Percentiles rank a stretch among this genome's conserved stretches.
These are phyloP conservation scores for Saussurea involucrata DNA, from an alignment of 129 eudicot species.

Conservation along the genomic window DNA sequence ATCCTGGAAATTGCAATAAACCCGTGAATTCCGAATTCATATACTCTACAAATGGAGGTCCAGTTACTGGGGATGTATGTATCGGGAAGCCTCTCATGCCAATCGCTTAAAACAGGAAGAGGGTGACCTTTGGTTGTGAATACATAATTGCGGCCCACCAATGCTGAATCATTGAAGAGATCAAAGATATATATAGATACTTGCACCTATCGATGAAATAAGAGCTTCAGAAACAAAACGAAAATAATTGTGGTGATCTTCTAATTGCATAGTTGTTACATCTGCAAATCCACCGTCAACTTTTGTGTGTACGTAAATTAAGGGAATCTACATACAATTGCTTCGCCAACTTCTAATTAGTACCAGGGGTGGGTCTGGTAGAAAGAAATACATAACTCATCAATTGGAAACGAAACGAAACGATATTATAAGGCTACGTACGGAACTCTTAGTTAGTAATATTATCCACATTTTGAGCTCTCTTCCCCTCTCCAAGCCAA, in stretches of 20 bases:
- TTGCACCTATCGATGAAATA: slow-evolving; percentile 64
- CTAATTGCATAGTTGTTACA: slow-evolving; percentile 89
- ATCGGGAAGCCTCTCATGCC: slow-evolving; percentile 94
- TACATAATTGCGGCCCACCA: slow-evolving; percentile 59
- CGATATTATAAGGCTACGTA: not conserved
- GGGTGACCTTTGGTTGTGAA: slow-evolving; percentile 99
- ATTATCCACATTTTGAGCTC: not conserved
- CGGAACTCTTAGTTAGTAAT: not conserved
- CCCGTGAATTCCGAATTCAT: too few species aligned
- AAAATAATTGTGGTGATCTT: slow-evolving; percentile 99
- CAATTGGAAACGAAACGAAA: not conserved
- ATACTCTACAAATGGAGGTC: too few species aligned
- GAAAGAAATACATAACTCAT: not conserved
- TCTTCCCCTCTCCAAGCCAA: too few species aligned
- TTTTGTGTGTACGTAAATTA: slow-evolving; percentile 77
- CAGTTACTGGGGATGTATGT: slow-evolving; percentile 62
- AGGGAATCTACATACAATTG: slow-evolving; percentile 79
- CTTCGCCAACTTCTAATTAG: slow-evolving; percentile 91
- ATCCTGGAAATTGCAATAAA: too few species aligned
- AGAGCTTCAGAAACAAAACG: slow-evolving; percentile 4
- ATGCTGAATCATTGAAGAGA: slow-evolving; percentile 76
- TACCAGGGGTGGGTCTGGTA: slow-evolving; percentile 97
- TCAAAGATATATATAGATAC: slow-evolving; percentile 92
- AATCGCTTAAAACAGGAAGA: slow-evolving; percentile 78
- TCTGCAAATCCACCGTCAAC: slow-evolving; percentile 99